phyloP scores from a whole-genome alignment of 2,329 filamentous ascomycete species.

The Coniochaeta sp. region DNA sequence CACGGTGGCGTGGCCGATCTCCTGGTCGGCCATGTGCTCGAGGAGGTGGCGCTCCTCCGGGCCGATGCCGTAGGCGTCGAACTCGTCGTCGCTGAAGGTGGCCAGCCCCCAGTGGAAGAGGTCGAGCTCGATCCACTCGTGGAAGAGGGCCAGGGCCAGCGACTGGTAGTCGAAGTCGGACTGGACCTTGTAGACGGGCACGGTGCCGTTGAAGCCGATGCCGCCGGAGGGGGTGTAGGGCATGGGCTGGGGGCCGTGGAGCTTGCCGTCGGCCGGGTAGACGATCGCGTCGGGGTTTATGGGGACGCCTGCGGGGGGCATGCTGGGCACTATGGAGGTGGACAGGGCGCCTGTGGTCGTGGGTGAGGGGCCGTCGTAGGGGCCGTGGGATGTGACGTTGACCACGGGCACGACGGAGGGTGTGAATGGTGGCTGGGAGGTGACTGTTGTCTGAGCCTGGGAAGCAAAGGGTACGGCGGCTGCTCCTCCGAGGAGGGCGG shows the following conservation, averaged over 20 bases:
- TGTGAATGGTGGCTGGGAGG: conserved; percentile 4
- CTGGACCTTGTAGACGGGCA: conserved; percentile 67
- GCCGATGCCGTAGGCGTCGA: conserved; percentile 58
- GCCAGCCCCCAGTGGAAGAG: conserved; percentile 71
- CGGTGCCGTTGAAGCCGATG: conserved; percentile 67
- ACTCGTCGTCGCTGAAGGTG: conserved; percentile 61
- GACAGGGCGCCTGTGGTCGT: conserved; percentile 64
- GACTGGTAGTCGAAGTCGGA: conserved; percentile 82
- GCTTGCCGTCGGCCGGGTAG: conserved; percentile 64
- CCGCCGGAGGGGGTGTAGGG: conserved; percentile 69
- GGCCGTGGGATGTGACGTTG: conserved; percentile 57
- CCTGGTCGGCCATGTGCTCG: conserved; percentile 70
- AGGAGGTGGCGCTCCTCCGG: conserved; percentile 64
- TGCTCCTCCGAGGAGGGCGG: not conserved
- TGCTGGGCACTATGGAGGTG: conserved; percentile 46
- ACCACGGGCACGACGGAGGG: conserved; percentile 10
- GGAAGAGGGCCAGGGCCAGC: conserved; percentile 65
- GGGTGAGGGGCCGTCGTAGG: conserved; percentile 54
- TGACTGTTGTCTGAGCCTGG: conserved; percentile 11
- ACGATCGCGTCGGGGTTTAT: conserved; percentile 54
- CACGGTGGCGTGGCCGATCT: conserved; percentile 69
- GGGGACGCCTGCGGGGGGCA: conserved; percentile 45
- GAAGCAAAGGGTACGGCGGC: conserved; percentile 13
- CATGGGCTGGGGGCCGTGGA: conserved; percentile 60
- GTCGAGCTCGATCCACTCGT: conserved; percentile 81